Percentiles rank a stretch among this genome's conserved stretches.
Evolutionary conservation across 139 green algal species (phyloP).

Genomic region (Pseudopediastrum boryanum): DNA sequence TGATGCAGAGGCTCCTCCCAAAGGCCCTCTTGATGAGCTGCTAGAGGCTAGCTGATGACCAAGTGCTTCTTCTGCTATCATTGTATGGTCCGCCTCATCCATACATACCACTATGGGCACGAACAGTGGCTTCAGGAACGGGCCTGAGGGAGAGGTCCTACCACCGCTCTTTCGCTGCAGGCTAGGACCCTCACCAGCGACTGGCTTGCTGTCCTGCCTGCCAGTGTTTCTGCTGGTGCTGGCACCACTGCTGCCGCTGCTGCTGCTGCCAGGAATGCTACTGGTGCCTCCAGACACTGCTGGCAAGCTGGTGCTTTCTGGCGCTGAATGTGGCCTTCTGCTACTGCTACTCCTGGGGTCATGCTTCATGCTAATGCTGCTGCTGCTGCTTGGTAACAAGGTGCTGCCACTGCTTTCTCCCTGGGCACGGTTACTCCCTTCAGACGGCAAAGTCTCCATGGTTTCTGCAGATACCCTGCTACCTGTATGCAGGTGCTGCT

Average conservation of each 20-base stretch:
- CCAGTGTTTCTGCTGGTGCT: conserved; percentile 1
- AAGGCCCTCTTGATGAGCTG: background rate
- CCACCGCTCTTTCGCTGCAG: background rate
- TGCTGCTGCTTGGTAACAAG: background rate
- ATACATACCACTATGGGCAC: conserved; percentile 70
- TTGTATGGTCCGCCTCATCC: conserved; percentile 54
- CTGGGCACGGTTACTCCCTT: no score
- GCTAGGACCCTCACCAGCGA: background rate
- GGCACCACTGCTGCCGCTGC: background rate
- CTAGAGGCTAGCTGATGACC: background rate
- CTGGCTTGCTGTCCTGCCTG: background rate
- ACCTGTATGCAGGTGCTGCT: background rate
- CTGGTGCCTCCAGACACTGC: no score
- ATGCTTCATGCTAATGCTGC: background rate
- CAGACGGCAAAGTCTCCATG: background rate
- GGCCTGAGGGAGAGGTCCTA: background rate
- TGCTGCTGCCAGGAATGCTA: background rate
- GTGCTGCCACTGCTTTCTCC: no score
- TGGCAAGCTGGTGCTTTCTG: no score
- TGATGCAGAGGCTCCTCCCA: background rate
- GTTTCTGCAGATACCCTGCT: background rate
- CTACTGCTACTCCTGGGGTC: background rate
- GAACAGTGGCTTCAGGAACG: conserved; percentile 59
- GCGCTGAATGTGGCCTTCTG: background rate
- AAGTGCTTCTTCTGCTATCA: conserved; percentile 54